These are phyloP conservation scores for Sugiyamaella qingdaonensis DNA, from an alignment of 805 yeast species.

Conservation along the genomic window DNA sequence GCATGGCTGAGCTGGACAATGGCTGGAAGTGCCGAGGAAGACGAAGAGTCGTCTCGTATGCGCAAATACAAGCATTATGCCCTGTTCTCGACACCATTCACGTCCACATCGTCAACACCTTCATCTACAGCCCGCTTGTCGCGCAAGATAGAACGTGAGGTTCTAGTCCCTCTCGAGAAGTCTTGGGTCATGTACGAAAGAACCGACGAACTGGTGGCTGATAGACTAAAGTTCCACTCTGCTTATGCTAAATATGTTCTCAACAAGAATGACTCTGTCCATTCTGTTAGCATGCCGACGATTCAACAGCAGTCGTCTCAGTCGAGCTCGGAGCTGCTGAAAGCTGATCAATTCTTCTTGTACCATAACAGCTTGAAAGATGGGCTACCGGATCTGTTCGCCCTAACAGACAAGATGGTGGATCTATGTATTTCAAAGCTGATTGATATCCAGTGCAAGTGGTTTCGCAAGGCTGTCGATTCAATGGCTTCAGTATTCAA, in stretches of 20 bases:
- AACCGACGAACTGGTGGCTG: conserved; percentile 16
- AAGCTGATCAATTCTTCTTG: conserved; percentile 23
- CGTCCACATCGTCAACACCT: conserved; percentile 15
- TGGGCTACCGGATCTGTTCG: conserved; percentile 23
- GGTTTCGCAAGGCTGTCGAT: conserved; percentile 24
- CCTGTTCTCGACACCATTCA: conserved; percentile 17
- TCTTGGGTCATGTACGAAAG: conserved; percentile 19
- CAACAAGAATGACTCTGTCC: conserved; percentile 6
- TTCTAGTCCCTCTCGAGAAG: conserved; percentile 16
- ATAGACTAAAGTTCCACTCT: conserved; percentile 18
- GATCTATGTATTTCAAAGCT: conserved; percentile 15
- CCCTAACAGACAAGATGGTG: conserved; percentile 15
- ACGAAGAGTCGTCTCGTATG: conserved; percentile 4
- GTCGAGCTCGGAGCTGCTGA: conserved; percentile 10
- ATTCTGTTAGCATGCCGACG: background rate
- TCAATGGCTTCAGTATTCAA: conserved; percentile 21
- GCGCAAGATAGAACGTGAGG: conserved; percentile 18
- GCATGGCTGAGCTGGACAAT: conserved; percentile 20
- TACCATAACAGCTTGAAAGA: conserved; percentile 22
- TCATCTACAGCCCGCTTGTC: conserved; percentile 17
- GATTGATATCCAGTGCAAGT: conserved; percentile 19
- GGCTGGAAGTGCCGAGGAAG: conserved; percentile 11
- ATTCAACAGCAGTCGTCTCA: conserved; percentile 3
- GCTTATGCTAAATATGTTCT: conserved; percentile 20
- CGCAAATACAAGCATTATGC: conserved; percentile 17